These are phyloP conservation scores for Penicillium hesseltinei DNA, from an alignment of 2,329 filamentous ascomycete genomes.

Conservation along the genomic window DNA sequence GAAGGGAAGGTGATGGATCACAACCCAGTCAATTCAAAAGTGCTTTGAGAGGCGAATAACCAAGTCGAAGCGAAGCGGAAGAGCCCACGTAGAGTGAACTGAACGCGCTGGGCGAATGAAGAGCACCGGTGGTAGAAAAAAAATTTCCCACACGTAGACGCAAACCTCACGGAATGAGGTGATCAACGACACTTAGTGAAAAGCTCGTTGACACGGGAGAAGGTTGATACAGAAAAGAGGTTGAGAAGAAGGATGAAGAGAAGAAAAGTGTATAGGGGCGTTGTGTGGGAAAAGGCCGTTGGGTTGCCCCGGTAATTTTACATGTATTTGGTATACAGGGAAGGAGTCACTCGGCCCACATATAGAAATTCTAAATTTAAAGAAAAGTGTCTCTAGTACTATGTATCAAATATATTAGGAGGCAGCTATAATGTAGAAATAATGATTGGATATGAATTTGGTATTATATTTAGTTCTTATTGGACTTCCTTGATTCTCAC, in stretches of 20 bases:
- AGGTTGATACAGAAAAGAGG: conserved; percentile 21
- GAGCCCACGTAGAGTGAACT: conserved; percentile 6
- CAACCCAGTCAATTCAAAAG: conserved; percentile 4
- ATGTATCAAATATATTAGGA: neutral
- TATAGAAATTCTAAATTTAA: conserved; percentile 5
- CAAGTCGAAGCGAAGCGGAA: conserved; percentile 6
- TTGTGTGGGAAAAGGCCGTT: conserved; percentile 52
- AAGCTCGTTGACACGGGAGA: conserved; percentile 45
- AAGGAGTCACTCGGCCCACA: conserved; percentile 1
- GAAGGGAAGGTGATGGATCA: conserved; percentile 1
- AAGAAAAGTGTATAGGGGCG: conserved; percentile 18
- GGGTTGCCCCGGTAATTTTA: conserved; percentile 12
- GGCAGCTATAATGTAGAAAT: neutral
- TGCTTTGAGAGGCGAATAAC: conserved; percentile 9
- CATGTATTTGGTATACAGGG: conserved; percentile 7
- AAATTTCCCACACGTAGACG: conserved; percentile 27
- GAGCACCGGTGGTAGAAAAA: conserved; percentile 12
- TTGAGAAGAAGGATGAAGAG: conserved; percentile 19
- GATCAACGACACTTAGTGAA: conserved; percentile 53
- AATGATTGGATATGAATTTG: neutral
- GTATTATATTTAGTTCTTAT: neutral
- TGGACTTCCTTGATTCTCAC: neutral
- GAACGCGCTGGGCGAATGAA: conserved; percentile 8
- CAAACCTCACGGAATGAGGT: conserved; percentile 28
- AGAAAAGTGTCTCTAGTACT: neutral